Percentiles rank a stretch among this genome's conserved stretches.
phyloP scores from a whole-genome alignment of 768 basidiomycete species.

The Rubroboletus satanas region DNA sequence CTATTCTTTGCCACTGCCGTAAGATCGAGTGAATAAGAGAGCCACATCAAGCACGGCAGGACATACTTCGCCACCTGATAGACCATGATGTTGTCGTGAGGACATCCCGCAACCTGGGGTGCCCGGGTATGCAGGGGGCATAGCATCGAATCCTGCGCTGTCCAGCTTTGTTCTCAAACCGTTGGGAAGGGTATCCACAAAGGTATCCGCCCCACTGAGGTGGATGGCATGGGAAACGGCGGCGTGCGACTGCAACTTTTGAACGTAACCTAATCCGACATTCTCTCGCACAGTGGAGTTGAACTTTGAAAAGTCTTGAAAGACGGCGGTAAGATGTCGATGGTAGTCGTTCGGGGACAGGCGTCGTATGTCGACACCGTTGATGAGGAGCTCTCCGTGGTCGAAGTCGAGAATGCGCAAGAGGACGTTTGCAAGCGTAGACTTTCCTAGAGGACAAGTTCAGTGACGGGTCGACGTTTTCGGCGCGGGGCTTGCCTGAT shows the following conservation, averaged over 20 bases:
- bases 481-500: conserved; percentile 50
- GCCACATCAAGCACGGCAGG: conserved; percentile 5
- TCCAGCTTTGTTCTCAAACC: conserved; percentile 76
- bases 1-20: conserved; percentile 79
- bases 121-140: conserved; percentile 34
- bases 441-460: conserved; percentile 56
- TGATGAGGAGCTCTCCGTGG: conserved; percentile 62
- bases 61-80: conserved; percentile 82
- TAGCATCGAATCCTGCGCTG: conserved; percentile 52
- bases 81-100: conserved; percentile 50
- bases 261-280: conserved; percentile 77
- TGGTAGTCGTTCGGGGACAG: conserved; percentile 71
- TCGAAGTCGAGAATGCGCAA: conserved; percentile 78
- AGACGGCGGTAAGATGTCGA: conserved; percentile 69
- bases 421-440: conserved; percentile 79
- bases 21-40: conserved; percentile 11
- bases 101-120: conserved; percentile 29
- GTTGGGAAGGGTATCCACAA: conserved; percentile 63
- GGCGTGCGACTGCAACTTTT: conserved; percentile 51
- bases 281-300: conserved; percentile 77
- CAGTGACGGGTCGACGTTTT: conserved; percentile 8
- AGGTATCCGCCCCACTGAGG: conserved; percentile 64
- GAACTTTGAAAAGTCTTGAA: conserved; percentile 84
- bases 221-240: conserved; percentile 63
- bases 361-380: conserved; percentile 62